phyloP scores from a whole-genome alignment of 176 grass and related monocot species.

The Themeda triandra region DNA sequence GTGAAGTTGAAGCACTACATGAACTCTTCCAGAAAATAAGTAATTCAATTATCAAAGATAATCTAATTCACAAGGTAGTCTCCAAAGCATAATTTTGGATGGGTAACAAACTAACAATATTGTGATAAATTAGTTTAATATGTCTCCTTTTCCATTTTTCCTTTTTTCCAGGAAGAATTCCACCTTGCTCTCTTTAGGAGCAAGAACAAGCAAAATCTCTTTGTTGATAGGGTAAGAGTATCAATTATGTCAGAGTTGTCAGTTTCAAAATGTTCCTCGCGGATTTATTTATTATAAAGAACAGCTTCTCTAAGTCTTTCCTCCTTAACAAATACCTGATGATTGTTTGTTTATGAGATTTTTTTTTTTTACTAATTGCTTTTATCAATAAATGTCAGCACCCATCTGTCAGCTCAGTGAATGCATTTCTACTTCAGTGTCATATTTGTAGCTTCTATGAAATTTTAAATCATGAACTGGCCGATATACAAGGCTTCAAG shows the following conservation, averaged over 20 bases:
- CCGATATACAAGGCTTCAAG: not conserved
- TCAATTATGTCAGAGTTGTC: not conserved
- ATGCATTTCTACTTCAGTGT: not conserved
- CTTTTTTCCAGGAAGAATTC: conserved; percentile 55
- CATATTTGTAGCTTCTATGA: not conserved
- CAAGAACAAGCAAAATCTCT: conserved; percentile 58
- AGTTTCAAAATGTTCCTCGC: not conserved
- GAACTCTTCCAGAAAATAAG: conserved; percentile 65
- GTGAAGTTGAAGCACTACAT: conserved; percentile 56
- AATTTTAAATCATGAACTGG: not conserved
- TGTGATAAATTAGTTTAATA: not conserved
- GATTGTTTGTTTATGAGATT: not conserved
- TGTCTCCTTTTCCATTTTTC: not conserved
- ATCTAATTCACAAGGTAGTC: conserved; percentile 38
- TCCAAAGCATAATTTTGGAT: not conserved
- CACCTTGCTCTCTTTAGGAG: conserved; percentile 56
- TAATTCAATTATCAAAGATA: conserved; percentile 44
- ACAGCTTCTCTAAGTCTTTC: not conserved
- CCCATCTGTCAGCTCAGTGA: not conserved
- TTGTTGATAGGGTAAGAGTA: conserved; percentile 61
- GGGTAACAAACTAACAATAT: not conserved
- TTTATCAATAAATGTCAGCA: not conserved
- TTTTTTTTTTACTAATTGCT: not conserved
- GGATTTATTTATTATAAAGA: not conserved
- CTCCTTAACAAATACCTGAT: not conserved